Percentiles rank a stretch among this genome's conserved stretches.
Evolutionary conservation across 2,329 filamentous ascomycete species (phyloP).

Genomic region (Fusarium napiforme): DNA sequence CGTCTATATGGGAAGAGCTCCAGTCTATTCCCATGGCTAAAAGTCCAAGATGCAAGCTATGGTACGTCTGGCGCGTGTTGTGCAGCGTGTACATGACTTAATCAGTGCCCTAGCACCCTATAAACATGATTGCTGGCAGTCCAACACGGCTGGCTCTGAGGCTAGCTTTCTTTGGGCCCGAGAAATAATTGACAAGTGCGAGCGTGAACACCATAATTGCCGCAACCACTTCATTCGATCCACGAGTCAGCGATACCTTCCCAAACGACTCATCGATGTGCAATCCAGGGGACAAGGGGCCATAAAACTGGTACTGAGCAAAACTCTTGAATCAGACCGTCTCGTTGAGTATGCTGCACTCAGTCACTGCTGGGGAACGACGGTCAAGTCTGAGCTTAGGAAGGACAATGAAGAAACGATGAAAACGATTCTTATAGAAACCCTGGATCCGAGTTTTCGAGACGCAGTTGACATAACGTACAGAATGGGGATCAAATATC

Average conservation of each 20-base stretch:
- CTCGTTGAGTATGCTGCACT: accelerated
- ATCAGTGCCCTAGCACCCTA: accelerated
- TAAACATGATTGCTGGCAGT: not conserved
- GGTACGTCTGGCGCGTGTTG: accelerated
- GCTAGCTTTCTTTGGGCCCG: accelerated
- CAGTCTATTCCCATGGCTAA: accelerated
- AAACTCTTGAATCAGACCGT: accelerated
- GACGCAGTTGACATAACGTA: not conserved
- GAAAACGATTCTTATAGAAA: not conserved
- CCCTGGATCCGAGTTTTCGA: not conserved
- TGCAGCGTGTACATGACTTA: accelerated
- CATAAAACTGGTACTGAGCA: accelerated
- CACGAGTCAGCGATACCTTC: accelerated
- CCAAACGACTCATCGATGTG: accelerated
- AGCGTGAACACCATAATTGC: accelerated
- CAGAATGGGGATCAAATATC: not conserved
- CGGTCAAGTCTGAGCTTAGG: not conserved
- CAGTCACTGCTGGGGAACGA: not conserved
- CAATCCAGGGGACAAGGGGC: accelerated
- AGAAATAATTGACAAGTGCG: not conserved
- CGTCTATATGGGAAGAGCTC: not conserved
- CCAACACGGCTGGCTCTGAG: not conserved
- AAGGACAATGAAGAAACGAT: not conserved
- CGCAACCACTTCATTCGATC: not conserved
- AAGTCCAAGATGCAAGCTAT: not conserved